phyloP scores from a whole-genome alignment of 768 basidiomycete species.

The Naganishia antarctica region DNA sequence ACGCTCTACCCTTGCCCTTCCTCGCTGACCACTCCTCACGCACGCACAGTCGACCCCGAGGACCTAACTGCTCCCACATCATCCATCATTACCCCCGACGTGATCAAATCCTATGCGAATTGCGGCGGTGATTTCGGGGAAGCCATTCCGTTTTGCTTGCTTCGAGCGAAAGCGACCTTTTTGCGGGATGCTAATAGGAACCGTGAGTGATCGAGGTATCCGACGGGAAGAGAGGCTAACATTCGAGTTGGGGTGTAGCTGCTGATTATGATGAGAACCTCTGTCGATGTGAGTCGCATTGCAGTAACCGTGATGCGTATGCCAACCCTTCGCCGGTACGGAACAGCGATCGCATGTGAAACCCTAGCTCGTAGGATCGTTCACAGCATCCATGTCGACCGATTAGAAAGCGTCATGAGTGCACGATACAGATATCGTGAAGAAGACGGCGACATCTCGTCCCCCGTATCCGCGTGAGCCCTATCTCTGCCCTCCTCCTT shows the following conservation, averaged over 20 bases:
- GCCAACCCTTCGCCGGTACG: no score
- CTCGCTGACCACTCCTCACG: neutral
- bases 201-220: no score
- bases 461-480: slow-evolving; percentile 34
- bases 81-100: slow-evolving; percentile 69
- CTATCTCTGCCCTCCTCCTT: neutral
- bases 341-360: slow-evolving; percentile 71
- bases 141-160: slow-evolving; percentile 62
- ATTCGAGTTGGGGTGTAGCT: slow-evolving; percentile 47
- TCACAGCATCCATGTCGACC: slow-evolving; percentile 63
- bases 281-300: slow-evolving; percentile 57
- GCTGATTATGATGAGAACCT: slow-evolving; percentile 82
- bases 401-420: slow-evolving; percentile 67
- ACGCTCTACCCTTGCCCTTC: neutral
- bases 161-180: slow-evolving; percentile 77
- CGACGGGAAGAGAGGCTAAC: no score
- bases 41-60: slow-evolving; percentile 54
- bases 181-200: slow-evolving; percentile 74
- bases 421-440: slow-evolving; percentile 68
- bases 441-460: slow-evolving; percentile 62
- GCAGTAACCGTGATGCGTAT: no score
- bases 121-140: slow-evolving; percentile 84
- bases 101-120: slow-evolving; percentile 68
- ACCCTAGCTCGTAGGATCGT: slow-evolving; percentile 58
- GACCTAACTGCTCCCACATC: slow-evolving; percentile 70